phyloP scores from a whole-genome alignment of 495 filamentous ascomycete genomes.

The Staphylotrichum longicolle region DNA sequence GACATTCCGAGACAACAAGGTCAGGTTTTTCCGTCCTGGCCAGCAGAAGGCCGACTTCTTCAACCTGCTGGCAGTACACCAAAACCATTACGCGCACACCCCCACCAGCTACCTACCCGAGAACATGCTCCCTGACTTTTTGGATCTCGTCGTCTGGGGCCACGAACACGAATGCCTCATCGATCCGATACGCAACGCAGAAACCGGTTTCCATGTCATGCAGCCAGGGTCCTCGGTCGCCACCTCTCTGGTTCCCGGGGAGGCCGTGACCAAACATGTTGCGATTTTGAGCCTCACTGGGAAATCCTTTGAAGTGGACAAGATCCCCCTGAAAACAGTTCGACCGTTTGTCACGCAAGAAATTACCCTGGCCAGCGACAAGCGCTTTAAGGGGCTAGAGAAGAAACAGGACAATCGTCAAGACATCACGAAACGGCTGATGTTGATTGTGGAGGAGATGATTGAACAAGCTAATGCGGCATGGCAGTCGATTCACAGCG shows the following conservation, averaged over 20 bases:
- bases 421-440: constrained; percentile 73
- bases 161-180: constrained; percentile 98
- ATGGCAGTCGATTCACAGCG: constrained; percentile 72
- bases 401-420: constrained; percentile 79
- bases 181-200: constrained; percentile 73
- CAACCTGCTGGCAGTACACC: constrained; percentile 92
- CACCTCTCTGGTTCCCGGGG: constrained; percentile 84
- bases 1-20: constrained; percentile 88
- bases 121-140: constrained; percentile 86
- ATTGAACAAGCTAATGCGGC: constrained; percentile 79
- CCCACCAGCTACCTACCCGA: constrained; percentile 90
- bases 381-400: constrained; percentile 70
- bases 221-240: constrained; percentile 96
- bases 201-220: constrained; percentile 91
- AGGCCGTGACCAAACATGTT: constrained; percentile 89
- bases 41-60: constrained; percentile 91
- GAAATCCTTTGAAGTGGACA: constrained; percentile 75
- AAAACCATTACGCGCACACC: constrained; percentile 91
- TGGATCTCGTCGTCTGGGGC: constrained; percentile 93
- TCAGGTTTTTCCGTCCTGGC: constrained; percentile 85
- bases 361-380: constrained; percentile 72
- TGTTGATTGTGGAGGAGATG: constrained; percentile 73
- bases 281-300: constrained; percentile 81
- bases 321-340: constrained; percentile 80
- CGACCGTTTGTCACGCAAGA: constrained; percentile 88